Evolutionary conservation across 192 early-diverging fungal genomes (phyloP).

Genomic region (Jimgerdemannia lactiflua): DNA sequence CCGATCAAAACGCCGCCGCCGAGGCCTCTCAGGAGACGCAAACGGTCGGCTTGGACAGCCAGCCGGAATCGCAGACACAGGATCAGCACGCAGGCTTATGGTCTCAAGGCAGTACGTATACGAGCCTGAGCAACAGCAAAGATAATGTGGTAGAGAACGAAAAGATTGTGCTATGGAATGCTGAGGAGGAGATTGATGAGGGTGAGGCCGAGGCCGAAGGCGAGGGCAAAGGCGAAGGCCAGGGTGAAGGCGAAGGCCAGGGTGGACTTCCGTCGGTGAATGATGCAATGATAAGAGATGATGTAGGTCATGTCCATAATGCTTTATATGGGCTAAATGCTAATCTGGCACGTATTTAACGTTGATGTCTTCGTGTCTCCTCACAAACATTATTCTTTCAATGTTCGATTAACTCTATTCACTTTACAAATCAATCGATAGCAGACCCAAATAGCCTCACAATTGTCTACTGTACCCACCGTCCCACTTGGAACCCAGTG

Average conservation of each 20-base stretch:
- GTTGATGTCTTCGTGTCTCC: too few species aligned
- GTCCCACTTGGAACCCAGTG: background rate
- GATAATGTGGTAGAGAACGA: background rate
- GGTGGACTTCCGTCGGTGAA: background rate
- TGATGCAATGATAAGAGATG: too few species aligned
- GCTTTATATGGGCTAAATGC: too few species aligned
- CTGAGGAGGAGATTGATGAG: constrained; percentile 1
- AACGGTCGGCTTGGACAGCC: constrained; percentile 8
- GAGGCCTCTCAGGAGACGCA: constrained; percentile 22
- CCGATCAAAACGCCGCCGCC: background rate
- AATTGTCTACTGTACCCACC: background rate
- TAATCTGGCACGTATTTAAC: too few species aligned
- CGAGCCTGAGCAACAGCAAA: background rate
- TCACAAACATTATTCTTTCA: too few species aligned
- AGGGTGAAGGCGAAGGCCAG: background rate
- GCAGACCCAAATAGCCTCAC: background rate
- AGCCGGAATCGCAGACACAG: constrained; percentile 5
- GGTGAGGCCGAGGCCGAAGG: background rate
- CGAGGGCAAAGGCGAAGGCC: background rate
- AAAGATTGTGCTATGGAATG: background rate
- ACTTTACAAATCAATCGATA: background rate
- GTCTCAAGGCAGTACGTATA: background rate
- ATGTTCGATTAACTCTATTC: background rate
- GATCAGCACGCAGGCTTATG: constrained; percentile 9
- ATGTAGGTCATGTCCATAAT: too few species aligned